Evolutionary conservation across 805 yeast species (phyloP).

Genomic region (Zygosaccharomyces lentus): DNA sequence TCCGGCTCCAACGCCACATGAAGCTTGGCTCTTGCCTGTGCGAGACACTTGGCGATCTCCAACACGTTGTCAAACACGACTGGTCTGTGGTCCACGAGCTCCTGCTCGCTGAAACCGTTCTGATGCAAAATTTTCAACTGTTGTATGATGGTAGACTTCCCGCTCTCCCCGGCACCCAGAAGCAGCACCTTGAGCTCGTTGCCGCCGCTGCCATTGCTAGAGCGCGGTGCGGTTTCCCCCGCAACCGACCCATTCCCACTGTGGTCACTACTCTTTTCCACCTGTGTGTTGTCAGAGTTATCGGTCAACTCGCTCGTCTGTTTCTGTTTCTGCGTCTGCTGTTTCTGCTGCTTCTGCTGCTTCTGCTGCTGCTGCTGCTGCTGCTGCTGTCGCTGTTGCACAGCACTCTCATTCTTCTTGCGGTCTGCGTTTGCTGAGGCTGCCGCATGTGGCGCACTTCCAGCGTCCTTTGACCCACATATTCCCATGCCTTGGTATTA

Average conservation of each 20-base stretch:
- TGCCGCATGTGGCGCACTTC: not conserved
- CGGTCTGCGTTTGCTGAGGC: constrained; percentile 1
- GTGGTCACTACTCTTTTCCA: not conserved
- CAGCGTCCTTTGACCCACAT: constrained; percentile 11
- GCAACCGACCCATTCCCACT: not conserved
- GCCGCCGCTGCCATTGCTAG: constrained; percentile 7
- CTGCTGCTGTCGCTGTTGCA: not conserved
- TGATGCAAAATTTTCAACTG: constrained; percentile 35
- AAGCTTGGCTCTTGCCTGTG: constrained; percentile 59
- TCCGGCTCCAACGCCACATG: constrained; percentile 32
- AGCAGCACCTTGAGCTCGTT: constrained; percentile 56
- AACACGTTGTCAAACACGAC: constrained; percentile 73
- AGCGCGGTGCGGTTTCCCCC: not conserved
- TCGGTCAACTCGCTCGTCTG: not conserved
- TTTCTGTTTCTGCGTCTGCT: not conserved
- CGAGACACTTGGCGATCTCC: constrained; percentile 69
- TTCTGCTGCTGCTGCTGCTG: not conserved
- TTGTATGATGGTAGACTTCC: constrained; percentile 40
- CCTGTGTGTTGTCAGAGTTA: not conserved
- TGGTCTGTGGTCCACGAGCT: constrained; percentile 67
- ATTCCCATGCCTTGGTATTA: constrained; percentile 10
- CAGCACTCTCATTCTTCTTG: not conserved
- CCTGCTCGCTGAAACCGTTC: constrained; percentile 44
- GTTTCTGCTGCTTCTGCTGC: not conserved
- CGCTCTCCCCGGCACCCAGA: constrained; percentile 70